Percentiles rank a stretch among this genome's conserved stretches.
Conservation (phyloP, 2,329 filamentous ascomycete genomes). For the Neofusicoccum cordaticola region DNA sequence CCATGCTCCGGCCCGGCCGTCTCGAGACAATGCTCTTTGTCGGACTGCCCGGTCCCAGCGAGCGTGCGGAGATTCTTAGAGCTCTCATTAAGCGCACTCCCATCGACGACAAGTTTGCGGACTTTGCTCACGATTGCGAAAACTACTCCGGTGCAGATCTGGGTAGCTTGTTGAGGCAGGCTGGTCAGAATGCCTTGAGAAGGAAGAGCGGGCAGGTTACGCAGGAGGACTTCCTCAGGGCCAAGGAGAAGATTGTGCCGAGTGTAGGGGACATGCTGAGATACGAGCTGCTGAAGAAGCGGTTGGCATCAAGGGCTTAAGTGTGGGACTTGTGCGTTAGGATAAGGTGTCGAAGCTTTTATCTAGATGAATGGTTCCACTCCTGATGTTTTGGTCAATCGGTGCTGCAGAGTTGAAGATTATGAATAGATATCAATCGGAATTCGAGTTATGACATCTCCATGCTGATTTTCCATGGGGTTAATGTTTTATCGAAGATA, state of each 20-base stretch:
- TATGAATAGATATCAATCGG: no score
- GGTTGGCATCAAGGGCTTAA: conserved; percentile 37
- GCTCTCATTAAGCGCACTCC: conserved; percentile 59
- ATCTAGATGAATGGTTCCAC: no score
- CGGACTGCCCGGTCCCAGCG: conserved; percentile 73
- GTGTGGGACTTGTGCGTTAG: background rate
- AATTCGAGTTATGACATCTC: no score
- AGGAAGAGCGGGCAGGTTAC: conserved; percentile 46
- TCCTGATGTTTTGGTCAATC: no score
- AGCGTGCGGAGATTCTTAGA: conserved; percentile 80
- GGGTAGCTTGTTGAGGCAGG: conserved; percentile 56
- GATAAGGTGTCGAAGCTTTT: background rate
- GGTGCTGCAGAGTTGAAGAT: no score
- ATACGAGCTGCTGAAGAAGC: conserved; percentile 54
- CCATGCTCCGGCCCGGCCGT: conserved; percentile 88
- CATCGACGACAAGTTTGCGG: conserved; percentile 56
- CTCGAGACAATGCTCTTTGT: conserved; percentile 88
- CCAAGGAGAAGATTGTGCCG: conserved; percentile 42
- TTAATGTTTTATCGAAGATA: no score
- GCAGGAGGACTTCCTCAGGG: conserved; percentile 46
- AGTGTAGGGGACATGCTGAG: conserved; percentile 58
- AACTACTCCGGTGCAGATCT: conserved; percentile 74
- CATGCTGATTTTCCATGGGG: no score
- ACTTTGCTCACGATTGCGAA: conserved; percentile 69
- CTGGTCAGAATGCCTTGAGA: conserved; percentile 56